These are phyloP conservation scores for Fraxinus baroniana DNA, from an alignment of 305 asterid species.

Conservation along the genomic window DNA sequence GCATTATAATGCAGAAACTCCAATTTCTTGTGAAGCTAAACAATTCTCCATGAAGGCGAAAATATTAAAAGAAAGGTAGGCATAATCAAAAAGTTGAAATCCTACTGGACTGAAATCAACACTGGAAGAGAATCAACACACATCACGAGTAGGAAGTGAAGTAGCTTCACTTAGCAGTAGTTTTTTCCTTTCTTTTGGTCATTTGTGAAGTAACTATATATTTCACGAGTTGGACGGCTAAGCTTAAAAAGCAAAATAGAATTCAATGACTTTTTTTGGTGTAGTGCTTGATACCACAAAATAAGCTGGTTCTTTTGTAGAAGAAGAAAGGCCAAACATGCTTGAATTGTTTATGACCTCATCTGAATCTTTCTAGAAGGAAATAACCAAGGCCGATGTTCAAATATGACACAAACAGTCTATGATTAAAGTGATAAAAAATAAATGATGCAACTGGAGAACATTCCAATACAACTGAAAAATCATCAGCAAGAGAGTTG, in stretches of 20 bases:
- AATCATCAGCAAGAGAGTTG: background rate
- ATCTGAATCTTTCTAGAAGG: background rate
- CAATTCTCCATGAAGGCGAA: background rate
- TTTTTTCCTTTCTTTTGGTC: background rate
- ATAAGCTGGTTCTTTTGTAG: background rate
- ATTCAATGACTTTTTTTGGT: background rate
- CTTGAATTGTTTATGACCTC: background rate
- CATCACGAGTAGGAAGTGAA: background rate
- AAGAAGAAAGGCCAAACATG: background rate
- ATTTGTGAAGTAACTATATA: background rate
- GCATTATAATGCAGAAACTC: background rate
- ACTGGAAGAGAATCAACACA: background rate
- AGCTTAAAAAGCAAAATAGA: background rate
- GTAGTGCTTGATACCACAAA: background rate
- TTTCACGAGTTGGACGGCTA: background rate
- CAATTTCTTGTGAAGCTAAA: background rate
- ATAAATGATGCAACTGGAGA: background rate
- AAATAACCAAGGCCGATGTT: background rate
- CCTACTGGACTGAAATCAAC: background rate
- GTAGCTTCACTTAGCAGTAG: background rate
- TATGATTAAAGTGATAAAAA: background rate
- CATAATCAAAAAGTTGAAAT: background rate
- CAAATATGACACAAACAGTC: background rate
- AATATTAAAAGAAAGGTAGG: background rate
- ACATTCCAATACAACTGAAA: background rate